phyloP scores from a whole-genome alignment of 2,329 filamentous ascomycete genomes.

The Aaosphaeria arxii region DNA sequence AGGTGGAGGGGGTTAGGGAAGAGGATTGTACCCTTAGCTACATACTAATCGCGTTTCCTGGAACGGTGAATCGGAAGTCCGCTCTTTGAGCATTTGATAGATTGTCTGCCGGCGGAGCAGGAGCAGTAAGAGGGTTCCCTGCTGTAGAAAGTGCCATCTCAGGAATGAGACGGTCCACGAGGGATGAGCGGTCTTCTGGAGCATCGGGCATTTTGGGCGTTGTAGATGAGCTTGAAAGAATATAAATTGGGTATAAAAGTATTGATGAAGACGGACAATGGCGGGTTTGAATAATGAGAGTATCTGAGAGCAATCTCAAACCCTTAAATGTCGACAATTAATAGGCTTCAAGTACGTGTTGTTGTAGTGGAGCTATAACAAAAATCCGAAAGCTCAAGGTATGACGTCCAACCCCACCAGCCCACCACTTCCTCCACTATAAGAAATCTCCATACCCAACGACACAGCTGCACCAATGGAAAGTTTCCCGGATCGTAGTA shows the following conservation, averaged over 20 bases:
- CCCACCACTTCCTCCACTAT: too few species aligned
- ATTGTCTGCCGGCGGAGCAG: slow-evolving; percentile 41
- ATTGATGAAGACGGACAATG: background rate
- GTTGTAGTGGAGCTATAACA: too few species aligned
- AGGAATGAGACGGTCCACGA: slow-evolving; percentile 44
- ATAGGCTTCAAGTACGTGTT: too few species aligned
- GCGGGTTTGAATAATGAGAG: background rate
- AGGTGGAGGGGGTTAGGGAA: slow-evolving; percentile 2
- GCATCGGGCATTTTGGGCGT: slow-evolving; percentile 25
- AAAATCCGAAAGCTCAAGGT: too few species aligned
- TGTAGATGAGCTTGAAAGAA: too few species aligned
- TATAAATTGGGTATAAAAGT: too few species aligned
- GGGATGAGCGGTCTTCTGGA: slow-evolving; percentile 39
- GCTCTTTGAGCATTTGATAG: slow-evolving; percentile 42
- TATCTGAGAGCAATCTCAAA: too few species aligned
- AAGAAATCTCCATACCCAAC: too few species aligned
- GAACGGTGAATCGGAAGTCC: slow-evolving; percentile 49
- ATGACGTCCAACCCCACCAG: too few species aligned
- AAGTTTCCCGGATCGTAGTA: too few species aligned
- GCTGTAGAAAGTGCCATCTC: slow-evolving; percentile 50
- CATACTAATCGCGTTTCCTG: slow-evolving; percentile 54
- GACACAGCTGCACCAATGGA: too few species aligned
- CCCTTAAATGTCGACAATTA: too few species aligned
- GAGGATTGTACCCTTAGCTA: slow-evolving; percentile 13
- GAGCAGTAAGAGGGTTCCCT: slow-evolving; percentile 43